phyloP scores from a whole-genome alignment of 306 rosid species.

The Prunus salicina region DNA sequence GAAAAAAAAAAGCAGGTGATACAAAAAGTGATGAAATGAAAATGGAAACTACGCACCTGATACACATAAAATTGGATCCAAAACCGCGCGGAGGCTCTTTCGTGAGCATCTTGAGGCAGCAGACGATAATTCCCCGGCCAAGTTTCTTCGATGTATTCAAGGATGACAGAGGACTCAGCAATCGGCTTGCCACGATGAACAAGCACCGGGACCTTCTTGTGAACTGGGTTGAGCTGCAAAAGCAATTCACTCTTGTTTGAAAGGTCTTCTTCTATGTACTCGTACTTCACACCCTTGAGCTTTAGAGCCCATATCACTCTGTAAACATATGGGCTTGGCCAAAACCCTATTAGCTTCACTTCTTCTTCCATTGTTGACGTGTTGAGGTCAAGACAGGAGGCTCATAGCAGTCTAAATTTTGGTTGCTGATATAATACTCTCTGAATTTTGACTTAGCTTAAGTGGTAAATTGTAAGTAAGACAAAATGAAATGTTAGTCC shows the following conservation, averaged over 20 bases:
- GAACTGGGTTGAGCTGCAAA: slow-evolving; percentile 43
- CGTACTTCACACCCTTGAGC: not conserved
- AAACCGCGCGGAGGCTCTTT: slow-evolving; percentile 45
- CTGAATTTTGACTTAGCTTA: no score
- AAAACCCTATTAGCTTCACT: not conserved
- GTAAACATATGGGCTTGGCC: not conserved
- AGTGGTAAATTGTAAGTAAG: no score
- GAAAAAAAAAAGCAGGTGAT: not conserved
- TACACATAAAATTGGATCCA: slow-evolving; percentile 30
- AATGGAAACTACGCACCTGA: not conserved
- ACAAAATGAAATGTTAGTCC: no score
- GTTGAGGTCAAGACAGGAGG: not conserved
- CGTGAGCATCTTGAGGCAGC: slow-evolving; percentile 37
- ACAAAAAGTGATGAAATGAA: not conserved
- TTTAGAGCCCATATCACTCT: slow-evolving; percentile 9
- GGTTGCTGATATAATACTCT: no score
- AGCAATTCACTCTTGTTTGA: slow-evolving; percentile 7
- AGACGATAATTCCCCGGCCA: slow-evolving; percentile 41
- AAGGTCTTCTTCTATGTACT: not conserved
- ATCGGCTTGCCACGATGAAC: slow-evolving; percentile 42
- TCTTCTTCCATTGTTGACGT: not conserved
- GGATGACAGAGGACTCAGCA: slow-evolving; percentile 35
- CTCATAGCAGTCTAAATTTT: not conserved
- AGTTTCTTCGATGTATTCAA: slow-evolving; percentile 49
- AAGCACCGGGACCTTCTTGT: slow-evolving; percentile 55